Evolutionary conservation across 2,329 filamentous ascomycete species (phyloP).

Genomic region (Diaporthe vaccinii): DNA sequence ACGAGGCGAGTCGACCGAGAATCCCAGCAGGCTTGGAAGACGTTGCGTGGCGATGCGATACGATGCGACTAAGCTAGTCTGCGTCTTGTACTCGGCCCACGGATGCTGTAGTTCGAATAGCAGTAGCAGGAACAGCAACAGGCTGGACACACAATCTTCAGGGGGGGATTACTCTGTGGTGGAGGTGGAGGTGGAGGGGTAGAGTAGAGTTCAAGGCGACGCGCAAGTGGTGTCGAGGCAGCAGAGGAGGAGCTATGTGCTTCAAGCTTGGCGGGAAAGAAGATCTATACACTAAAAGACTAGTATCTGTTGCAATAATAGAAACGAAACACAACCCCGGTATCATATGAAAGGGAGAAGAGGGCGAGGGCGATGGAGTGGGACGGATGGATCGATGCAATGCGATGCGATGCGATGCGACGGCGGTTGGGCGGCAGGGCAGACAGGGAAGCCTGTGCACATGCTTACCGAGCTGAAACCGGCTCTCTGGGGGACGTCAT

Average conservation of each 20-base stretch:
- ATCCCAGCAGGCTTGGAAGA: background rate
- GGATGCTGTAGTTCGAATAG: background rate
- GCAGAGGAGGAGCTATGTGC: background rate
- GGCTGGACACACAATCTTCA: background rate
- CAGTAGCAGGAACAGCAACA: conserved; percentile 1
- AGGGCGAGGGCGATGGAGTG: background rate
- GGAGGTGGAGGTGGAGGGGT: background rate
- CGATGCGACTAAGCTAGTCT: conserved; percentile 1
- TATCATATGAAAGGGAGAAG: conserved; percentile 21
- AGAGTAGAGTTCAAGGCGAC: conserved; percentile 44
- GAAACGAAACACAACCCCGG: conserved; percentile 29
- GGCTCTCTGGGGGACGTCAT: conserved; percentile 17
- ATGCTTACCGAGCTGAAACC: conserved; percentile 25
- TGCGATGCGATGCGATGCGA: conserved; percentile 7
- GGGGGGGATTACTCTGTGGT: background rate
- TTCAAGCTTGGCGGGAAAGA: conserved; percentile 22
- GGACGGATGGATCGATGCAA: conserved; percentile 19
- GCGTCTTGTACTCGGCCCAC: conserved; percentile 3
- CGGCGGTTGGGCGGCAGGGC: background rate
- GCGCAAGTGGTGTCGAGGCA: conserved; percentile 34
- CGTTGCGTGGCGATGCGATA: background rate
- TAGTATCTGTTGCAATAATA: conserved; percentile 38
- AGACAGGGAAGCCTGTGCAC: background rate
- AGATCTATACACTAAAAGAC: conserved; percentile 9
- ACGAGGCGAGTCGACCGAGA: background rate